phyloP scores from a whole-genome alignment of 495 filamentous ascomycete genomes.

The Aspergillus kassunensis region DNA sequence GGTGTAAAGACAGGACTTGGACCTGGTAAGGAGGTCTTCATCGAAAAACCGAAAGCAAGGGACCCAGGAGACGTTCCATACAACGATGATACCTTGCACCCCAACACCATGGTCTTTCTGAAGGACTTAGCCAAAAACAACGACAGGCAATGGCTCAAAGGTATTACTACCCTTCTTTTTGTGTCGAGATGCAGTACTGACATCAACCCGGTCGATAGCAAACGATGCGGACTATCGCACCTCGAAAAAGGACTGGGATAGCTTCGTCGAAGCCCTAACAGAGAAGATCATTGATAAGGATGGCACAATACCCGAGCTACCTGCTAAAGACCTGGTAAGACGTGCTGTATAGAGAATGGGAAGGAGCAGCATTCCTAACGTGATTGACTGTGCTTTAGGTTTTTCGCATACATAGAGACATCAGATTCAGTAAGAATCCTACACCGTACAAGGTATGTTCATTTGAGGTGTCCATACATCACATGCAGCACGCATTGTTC shows the following conservation, averaged over 20 bases:
- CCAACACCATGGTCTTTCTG: slow-evolving; percentile 78
- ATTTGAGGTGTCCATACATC: background rate
- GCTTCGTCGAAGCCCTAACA: slow-evolving; percentile 66
- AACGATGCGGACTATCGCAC: slow-evolving; percentile 73
- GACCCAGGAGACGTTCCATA: slow-evolving; percentile 64
- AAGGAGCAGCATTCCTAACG: slow-evolving; percentile 11
- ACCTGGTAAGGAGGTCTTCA: slow-evolving; percentile 62
- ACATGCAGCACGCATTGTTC: background rate
- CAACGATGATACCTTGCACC: slow-evolving; percentile 64
- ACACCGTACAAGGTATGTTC: slow-evolving; percentile 78
- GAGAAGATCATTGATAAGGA: slow-evolving; percentile 66
- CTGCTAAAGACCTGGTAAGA: slow-evolving; percentile 70
- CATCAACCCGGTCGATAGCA: slow-evolving; percentile 36
- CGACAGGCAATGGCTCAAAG: slow-evolving; percentile 75
- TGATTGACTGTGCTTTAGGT: slow-evolving; percentile 37
- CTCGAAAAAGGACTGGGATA: slow-evolving; percentile 72
- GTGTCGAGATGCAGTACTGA: slow-evolving; percentile 8
- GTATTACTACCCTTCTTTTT: slow-evolving; percentile 33
- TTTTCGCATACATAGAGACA: slow-evolving; percentile 81
- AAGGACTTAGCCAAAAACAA: slow-evolving; percentile 73
- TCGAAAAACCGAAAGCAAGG: slow-evolving; percentile 66
- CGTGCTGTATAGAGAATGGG: background rate
- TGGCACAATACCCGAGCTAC: slow-evolving; percentile 76
- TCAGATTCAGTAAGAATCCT: slow-evolving; percentile 71
- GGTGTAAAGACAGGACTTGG: slow-evolving; percentile 54